Evolutionary conservation across 2,329 filamentous ascomycete species (phyloP), one percentile per base, ranked within the genome.

Genomic region (Ophiostoma quercus): DNA sequence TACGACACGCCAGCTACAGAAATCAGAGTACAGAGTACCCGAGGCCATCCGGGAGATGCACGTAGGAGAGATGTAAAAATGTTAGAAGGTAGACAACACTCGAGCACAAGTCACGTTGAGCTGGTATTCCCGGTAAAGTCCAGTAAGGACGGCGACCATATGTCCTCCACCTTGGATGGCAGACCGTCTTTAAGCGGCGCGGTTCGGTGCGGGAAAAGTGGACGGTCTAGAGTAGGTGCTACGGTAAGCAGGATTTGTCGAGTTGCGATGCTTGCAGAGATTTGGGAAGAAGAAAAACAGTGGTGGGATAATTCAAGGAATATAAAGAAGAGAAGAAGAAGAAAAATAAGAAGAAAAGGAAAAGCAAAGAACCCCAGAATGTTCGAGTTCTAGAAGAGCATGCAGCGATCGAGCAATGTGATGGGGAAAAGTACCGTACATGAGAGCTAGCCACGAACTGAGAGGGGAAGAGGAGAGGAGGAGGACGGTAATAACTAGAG

Each of bases 161-260:
- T 8, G n/a, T n/a, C 68, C 69, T 67, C 69, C 67, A 71, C 69
- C 62, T 51, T 37, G 60, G 47, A 51, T 68, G 63, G 67, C 67
- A 54, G 37, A 69, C 65, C 60, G 51, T 43, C 47, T 67, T 66
- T 67, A 54, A 57, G 57, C 70, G 68, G 70, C 62, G 71, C 71
- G 71, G 71, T 72, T 70, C 71, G 70, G 71, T 70, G 71, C 71
- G 71, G 70, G 65, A 72, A 72, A 72, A 72, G 69, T 62, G 67
- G 67, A 54, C 51, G 66, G 57, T 57, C 37, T 41, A 68, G 3
- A 60, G 54, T 25, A 60, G 5, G 51, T 57, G 19, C 51, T 57
- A 57, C 51, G 22, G 51, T 57, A 57, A 57, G n/a, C 51, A 57
- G 51, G 51, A 57, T 57, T 14, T 25, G 22, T 57, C 51, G 9